Evolutionary conservation across 768 basidiomycete genomes (phyloP), one percentile per base, ranked within the genome.

Genomic region (Boletus rex-veris): DNA sequence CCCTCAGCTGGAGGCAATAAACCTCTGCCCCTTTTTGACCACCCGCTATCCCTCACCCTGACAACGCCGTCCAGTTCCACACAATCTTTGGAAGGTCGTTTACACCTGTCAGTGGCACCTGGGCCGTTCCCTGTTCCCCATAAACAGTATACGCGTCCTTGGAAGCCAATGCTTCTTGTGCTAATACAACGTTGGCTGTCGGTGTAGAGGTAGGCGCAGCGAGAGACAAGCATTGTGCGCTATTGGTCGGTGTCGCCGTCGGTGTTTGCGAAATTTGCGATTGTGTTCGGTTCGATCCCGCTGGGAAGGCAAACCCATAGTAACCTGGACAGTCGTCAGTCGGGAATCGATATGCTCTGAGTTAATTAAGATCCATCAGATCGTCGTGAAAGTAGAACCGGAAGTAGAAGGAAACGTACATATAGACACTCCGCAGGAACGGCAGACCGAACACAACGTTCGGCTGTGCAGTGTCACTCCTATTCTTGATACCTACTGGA

Each of bases 261-360:
- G 69, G 69, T 15, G 31, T 67, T 41, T 70, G 70, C 19, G 58
- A 58, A n/a, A 70, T 64, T 36, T 71, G 65, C 5, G 57, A 31
- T 3, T 52, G 56, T 12, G 68, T 69, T 36, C 68, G 58, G 31
- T 68, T 70, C 0, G 70, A 53, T 0, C 65, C 65, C 3, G 60
- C 46, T 2, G 60, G 66, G 36, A 71, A 70, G 6, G 70, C 69
- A 28, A 70, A 70, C 30, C 68, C 68, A 14, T 71, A 70, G 40
- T 68, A 68, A 7, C 60, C 69, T 4, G 68, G 68, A 42, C 68
- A 71, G 31, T 46, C 33, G 4, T 42, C 66, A 4, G 64, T 70
- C 7, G 65, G 68, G 49, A 70, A 71, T 28, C 70, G 68, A 50
- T 70, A 71, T 14, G 69, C 70, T 4, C 69, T 70, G 30, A 3